Conservation (phyloP, 176 grass and related monocot species). For the Paspalum notatum region DNA sequence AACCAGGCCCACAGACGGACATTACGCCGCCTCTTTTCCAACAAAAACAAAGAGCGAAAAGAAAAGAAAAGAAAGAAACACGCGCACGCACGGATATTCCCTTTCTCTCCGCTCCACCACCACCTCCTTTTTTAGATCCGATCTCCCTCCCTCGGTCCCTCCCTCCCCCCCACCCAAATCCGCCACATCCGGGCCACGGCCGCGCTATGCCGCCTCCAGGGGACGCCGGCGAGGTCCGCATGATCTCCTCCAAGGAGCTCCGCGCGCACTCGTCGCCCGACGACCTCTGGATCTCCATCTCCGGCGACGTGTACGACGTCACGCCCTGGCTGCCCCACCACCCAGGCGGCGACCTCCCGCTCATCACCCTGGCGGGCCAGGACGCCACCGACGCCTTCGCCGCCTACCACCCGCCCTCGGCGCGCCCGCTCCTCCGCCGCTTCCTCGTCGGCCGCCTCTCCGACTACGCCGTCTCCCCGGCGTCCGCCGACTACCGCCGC, state of each 20-base stretch:
- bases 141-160: not conserved
- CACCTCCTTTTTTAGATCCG: slow-evolving; percentile 41
- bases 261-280: slow-evolving; percentile 41
- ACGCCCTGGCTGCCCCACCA: slow-evolving; percentile 64
- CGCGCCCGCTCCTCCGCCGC: slow-evolving; percentile 54
- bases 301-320: slow-evolving; percentile 88
- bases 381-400: slow-evolving; percentile 85
- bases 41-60: not conserved
- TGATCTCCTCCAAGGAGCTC: slow-evolving; percentile 70
- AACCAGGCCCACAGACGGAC: too few relatives aligned
- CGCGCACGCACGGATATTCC: slow-evolving; percentile 21
- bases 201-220: slow-evolving; percentile 35
- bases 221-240: slow-evolving; percentile 16
- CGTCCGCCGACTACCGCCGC: slow-evolving; percentile 72
- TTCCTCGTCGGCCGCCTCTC: slow-evolving; percentile 74
- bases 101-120: not conserved
- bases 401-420: slow-evolving; percentile 77
- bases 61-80: not conserved
- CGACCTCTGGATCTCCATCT: slow-evolving; percentile 91
- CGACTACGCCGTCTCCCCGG: slow-evolving; percentile 62
- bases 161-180: slow-evolving; percentile 20
- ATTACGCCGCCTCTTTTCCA: too few relatives aligned
- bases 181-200: slow-evolving; percentile 7
- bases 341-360: slow-evolving; percentile 73
- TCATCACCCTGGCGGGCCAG: slow-evolving; percentile 72